Evolutionary conservation across 495 filamentous ascomycete genomes (phyloP).

Genomic region (Lasiosphaeria hispida): DNA sequence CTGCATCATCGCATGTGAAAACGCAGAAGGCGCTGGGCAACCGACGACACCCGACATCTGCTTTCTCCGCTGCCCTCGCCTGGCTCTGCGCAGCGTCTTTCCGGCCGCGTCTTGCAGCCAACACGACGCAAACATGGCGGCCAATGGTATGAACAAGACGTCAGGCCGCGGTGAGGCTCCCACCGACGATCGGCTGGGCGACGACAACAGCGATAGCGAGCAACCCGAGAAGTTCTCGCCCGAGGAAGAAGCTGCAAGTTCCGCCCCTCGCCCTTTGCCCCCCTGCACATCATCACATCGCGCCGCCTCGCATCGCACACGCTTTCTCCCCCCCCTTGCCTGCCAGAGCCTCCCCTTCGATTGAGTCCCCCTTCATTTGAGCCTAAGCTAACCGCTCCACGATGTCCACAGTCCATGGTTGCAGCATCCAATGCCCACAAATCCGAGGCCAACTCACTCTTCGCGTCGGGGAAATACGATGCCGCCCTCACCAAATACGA

Average conservation of each 20-base stretch:
- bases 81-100: background rate
- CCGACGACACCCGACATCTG: background rate
- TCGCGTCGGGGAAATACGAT: slow-evolving; percentile 67
- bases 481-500: slow-evolving; percentile 90
- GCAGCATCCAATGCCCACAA: slow-evolving; percentile 73
- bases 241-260: slow-evolving; percentile 33
- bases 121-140: slow-evolving; percentile 5
- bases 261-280: slow-evolving; percentile 4
- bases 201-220: slow-evolving; percentile 21
- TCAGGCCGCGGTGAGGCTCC: background rate
- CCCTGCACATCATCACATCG: background rate
- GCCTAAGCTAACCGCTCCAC: background rate
- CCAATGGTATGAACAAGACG: background rate
- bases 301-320: too few species aligned
- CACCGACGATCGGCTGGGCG: background rate
- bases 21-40: background rate
- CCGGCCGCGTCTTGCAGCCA: background rate
- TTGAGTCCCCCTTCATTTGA: too few species aligned
- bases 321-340: background rate
- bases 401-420: slow-evolving; percentile 56
- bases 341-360: slow-evolving; percentile 1
- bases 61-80: background rate
- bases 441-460: slow-evolving; percentile 72
- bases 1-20: slow-evolving; percentile 16
- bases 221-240: slow-evolving; percentile 49